A percentile compares a stretch with the other conserved stretches of the same genome.
phyloP scores from a whole-genome alignment of 345 rosid species.

The Diplotaxis tenuifolia region DNA sequence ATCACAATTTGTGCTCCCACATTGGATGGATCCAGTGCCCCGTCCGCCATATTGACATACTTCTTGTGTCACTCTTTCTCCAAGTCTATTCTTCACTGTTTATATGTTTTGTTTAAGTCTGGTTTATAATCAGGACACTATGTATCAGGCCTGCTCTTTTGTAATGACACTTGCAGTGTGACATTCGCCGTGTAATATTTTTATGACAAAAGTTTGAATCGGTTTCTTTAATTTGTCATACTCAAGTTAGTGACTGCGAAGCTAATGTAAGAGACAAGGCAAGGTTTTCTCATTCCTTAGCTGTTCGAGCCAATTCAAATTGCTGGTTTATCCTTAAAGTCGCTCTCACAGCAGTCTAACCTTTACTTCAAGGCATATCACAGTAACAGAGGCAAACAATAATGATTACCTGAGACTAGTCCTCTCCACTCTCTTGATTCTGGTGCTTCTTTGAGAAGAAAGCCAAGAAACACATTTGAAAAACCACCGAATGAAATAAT shows the following conservation, averaged over 20 bases:
- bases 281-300: neutral
- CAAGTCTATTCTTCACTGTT: neutral
- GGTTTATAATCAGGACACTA: neutral
- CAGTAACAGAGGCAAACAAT: no score
- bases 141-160: neutral
- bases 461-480: neutral
- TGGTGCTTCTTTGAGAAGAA: conserved; percentile 5
- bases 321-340: neutral
- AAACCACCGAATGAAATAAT: neutral
- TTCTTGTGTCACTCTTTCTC: neutral
- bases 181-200: neutral
- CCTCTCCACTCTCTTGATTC: conserved; percentile 5
- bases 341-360: neutral
- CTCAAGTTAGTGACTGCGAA: neutral
- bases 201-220: neutral
- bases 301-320: neutral
- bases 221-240: neutral
- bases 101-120: neutral
- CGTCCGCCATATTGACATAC: neutral
- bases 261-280: neutral
- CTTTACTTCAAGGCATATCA: no score
- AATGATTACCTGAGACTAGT: neutral
- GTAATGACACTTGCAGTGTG: neutral
- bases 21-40: conserved; percentile 5
- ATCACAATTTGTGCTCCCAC: neutral